These are phyloP conservation scores for Colletotrichum sp. DNA, from an alignment of 2,329 filamentous ascomycete genomes.

Conservation along the genomic window DNA sequence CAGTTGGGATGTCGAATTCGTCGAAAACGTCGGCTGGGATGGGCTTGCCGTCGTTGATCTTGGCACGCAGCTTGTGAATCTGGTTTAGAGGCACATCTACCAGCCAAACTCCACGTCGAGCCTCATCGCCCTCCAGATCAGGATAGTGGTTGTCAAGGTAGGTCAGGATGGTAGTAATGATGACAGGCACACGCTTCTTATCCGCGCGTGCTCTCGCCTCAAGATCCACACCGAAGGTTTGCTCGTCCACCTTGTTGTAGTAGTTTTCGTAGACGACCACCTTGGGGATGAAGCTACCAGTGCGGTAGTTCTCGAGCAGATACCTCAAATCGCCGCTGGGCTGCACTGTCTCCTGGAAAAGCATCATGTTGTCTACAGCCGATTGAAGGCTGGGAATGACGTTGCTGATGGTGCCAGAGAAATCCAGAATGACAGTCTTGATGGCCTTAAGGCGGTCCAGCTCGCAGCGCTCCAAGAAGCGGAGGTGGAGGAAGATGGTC, in stretches of 20 bases:
- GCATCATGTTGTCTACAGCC: slow-evolving; percentile 97
- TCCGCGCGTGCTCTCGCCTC: slow-evolving; percentile 92
- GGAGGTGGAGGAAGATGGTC: slow-evolving; percentile 88
- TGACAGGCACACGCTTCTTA: slow-evolving; percentile 90
- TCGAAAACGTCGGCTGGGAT: slow-evolving; percentile 78
- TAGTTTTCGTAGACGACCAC: slow-evolving; percentile 98
- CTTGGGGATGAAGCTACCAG: slow-evolving; percentile 87
- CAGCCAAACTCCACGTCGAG: slow-evolving; percentile 90
- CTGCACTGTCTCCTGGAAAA: slow-evolving; percentile 99
- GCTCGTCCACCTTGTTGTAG: slow-evolving; percentile 96
- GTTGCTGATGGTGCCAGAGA: slow-evolving; percentile 96
- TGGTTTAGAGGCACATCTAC: slow-evolving; percentile 86
- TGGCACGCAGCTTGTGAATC: slow-evolving; percentile 82
- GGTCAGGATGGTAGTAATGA: slow-evolving; percentile 91
- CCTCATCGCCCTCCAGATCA: slow-evolving; percentile 95
- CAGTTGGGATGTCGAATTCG: slow-evolving; percentile 91
- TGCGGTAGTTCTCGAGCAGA: slow-evolving; percentile 95
- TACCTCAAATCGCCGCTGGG: slow-evolving; percentile 89
- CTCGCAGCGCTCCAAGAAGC: slow-evolving; percentile 97
- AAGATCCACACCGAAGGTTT: slow-evolving; percentile 98
- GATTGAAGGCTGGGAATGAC: slow-evolving; percentile 96
- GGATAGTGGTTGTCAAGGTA: slow-evolving; percentile 97
- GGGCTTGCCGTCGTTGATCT: slow-evolving; percentile 85
- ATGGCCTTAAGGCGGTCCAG: slow-evolving; percentile 95
- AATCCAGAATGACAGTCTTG: slow-evolving; percentile 97